Conservation (phyloP, 257 asterid genomes). For the Perilla frutescens region DNA sequence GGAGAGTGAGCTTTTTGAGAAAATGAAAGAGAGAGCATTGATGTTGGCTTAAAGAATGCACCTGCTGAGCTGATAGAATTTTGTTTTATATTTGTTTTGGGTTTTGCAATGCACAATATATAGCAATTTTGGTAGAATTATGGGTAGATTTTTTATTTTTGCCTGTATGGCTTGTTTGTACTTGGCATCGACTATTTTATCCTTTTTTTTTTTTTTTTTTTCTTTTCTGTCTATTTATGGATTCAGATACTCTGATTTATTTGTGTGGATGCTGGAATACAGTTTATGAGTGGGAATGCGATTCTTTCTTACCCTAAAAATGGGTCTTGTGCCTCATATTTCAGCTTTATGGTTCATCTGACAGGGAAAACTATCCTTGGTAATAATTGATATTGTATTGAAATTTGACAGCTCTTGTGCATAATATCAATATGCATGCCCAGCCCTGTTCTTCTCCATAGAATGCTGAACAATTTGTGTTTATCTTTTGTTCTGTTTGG, state of each 20-base stretch:
- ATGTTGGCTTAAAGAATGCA: slow-evolving; percentile 30
- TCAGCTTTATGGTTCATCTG: not conserved
- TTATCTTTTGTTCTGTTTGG: too few species aligned
- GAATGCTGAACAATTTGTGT: too few species aligned
- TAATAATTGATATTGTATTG: too few species aligned
- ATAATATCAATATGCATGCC: too few species aligned
- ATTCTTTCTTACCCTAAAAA: slow-evolving; percentile 10
- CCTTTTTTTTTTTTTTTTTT: slow-evolving; percentile 8
- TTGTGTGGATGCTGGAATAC: slow-evolving; percentile 38
- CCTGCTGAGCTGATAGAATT: slow-evolving; percentile 42
- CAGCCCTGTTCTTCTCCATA: too few species aligned
- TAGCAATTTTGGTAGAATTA: slow-evolving; percentile 59
- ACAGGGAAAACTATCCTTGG: too few species aligned
- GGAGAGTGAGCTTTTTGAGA: slow-evolving; percentile 19
- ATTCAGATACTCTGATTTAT: slow-evolving; percentile 25
- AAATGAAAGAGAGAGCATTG: slow-evolving; percentile 21
- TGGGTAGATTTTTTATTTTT: slow-evolving; percentile 29
- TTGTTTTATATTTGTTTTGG: slow-evolving; percentile 25
- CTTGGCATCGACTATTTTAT: slow-evolving; percentile 22
- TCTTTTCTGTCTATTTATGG: slow-evolving; percentile 15
- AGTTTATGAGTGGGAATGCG: not conserved
- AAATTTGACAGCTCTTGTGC: too few species aligned
- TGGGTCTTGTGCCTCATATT: too few species aligned
- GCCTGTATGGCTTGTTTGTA: slow-evolving; percentile 37
- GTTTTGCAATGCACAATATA: slow-evolving; percentile 41